These are phyloP conservation scores for Vigna mungo DNA, from an alignment of 306 rosid species.

Conservation along the genomic window DNA sequence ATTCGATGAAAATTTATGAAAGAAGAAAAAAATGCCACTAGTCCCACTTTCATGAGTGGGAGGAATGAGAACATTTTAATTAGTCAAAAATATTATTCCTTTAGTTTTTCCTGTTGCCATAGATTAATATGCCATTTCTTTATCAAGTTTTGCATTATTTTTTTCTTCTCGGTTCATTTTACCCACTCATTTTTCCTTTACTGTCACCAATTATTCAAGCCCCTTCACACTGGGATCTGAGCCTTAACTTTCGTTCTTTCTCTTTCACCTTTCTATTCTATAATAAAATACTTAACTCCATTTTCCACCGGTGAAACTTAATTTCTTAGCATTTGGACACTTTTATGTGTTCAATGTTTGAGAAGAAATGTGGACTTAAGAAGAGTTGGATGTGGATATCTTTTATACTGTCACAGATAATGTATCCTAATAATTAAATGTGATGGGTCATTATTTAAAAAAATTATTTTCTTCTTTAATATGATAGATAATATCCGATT, in stretches of 20 bases:
- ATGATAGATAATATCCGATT: neutral
- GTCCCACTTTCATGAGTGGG: conserved; percentile 26
- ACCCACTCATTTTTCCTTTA: neutral
- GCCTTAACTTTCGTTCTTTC: neutral
- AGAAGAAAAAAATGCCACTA: neutral
- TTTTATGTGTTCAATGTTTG: neutral
- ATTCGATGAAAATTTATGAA: neutral
- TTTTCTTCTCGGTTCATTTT: neutral
- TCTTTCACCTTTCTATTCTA: neutral
- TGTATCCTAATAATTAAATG: neutral
- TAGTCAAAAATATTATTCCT: conserved; percentile 17
- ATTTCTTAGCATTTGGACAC: neutral
- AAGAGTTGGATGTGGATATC: no score
- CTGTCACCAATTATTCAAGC: neutral
- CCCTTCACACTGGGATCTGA: neutral
- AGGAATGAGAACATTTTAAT: conserved; percentile 27
- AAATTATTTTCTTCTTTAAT: neutral
- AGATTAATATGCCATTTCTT: conserved; percentile 16
- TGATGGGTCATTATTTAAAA: neutral
- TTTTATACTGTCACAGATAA: no score
- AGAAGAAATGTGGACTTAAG: no score
- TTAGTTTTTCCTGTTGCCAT: conserved; percentile 8
- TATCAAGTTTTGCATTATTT: neutral
- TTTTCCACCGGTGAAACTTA: neutral
- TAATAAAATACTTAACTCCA: neutral